Base-by-base conservation (phyloP, 139 green algal species). In the Haematococcus lacustris region DNA sequence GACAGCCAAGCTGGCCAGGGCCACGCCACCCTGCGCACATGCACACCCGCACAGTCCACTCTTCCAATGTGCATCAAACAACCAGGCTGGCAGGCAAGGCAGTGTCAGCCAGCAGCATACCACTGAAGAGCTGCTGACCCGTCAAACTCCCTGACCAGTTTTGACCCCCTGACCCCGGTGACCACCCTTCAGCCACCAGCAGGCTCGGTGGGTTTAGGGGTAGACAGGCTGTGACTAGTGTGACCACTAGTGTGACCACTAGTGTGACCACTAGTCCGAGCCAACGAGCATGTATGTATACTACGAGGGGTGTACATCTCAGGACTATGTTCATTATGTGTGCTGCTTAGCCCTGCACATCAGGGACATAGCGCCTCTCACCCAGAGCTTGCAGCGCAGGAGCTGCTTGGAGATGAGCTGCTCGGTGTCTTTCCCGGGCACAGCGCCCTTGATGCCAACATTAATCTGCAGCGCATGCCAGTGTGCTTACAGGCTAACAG, bases 381-480 rank as follows among this genome's bases (percentile, higher is more conserved):
- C 67, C 84, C 80, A 87, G 43, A 87, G 82, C 76, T 88, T 88
- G 78, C 83, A 88, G 43, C 75, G 76, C 37, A 81, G 80, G 63
- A 88, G 51, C 69, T 82, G 71, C 9, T 39, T 32, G 9, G 50
- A 2, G 4, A 86, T 43, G 61, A 75, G 71, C 43, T 83, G 40
- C 71, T 84, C 78, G 3, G 84, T 86, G 41, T 76, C 41, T 38
- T 85, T 73, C 2, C 84, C 84, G 7, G 84, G 84, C 2, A 85
- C 75, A 5, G 85, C 74, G 1, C 84, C 80, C 41, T 76, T 78
- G 68, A 89, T 85, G 43, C 84, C 84, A 59, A 89, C 84, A 51
- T 85, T 83, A 50, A 89, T 84, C 80, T 86, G 79, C 37, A 71
- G 1, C n/a, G n/a, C n/a, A n/a, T n/a, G n/a, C n/a, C n/a, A n/a